Evolutionary conservation across 2,329 filamentous ascomycete genomes (phyloP), one percentile per base, ranked within the genome.

Genomic region (Pestalotiopsis sp.): DNA sequence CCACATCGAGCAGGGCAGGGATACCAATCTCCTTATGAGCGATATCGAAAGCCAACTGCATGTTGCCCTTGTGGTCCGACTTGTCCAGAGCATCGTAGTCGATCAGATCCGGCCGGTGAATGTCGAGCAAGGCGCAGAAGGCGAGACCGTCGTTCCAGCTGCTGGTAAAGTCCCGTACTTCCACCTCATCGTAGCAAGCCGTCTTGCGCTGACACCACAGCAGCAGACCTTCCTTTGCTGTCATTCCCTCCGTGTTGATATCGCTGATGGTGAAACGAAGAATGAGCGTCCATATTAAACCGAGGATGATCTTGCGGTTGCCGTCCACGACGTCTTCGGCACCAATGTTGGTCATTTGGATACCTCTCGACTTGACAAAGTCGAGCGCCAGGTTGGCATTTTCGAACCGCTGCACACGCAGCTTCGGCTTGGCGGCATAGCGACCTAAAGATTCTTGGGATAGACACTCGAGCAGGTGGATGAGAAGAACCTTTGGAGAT

Each of bases 131-230:
- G 36, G 96, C 96, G 79, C 96, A 99, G 78, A 99, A 99, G 59
- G 96, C 96, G 69, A 99, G 85, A 11, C 96, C 96, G 79, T 99
- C 93, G 78, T 98, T 99, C 96, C 96, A 99, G 81, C 96, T 98
- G 41, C 87, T 86, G 68, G 94, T 97, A 80, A 99, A 99, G 82
- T 99, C 95, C 67, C 94, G 89, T 52, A 99, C 94, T 74, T 98
- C 92, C 25, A 99, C 95, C 78, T 97, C 96, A 70, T 98, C 95
- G 80, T 99, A 99, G 82, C 96, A 99, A 7, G 96, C 96, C 38
- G 96, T 99, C 84, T 99, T 99, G 75, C 96, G 88, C 83, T 99
- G 95, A 84, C 96, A 99, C 96, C 96, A 99, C 27, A 99, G 84
- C 68, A 99, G 83, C 76, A 99, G 84, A 71, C 96, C 96, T 80